phyloP scores from a whole-genome alignment of 768 basidiomycete species.

The Tylopilus sp. region DNA sequence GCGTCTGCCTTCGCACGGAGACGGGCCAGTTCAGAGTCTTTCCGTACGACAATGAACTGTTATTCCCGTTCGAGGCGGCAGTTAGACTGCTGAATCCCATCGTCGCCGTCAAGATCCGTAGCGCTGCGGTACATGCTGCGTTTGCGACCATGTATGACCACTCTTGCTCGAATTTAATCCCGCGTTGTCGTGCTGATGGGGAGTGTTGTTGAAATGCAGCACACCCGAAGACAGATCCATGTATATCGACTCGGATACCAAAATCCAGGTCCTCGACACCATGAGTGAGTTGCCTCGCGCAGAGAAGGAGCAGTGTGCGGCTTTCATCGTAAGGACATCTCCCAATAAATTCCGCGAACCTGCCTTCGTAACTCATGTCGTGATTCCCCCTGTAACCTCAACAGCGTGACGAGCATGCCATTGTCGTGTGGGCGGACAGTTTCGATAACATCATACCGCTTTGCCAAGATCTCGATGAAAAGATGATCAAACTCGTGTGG shows the following conservation, averaged over 20 bases:
- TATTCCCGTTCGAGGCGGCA: conserved; percentile 78
- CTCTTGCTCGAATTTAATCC: background rate
- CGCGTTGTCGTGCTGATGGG: background rate
- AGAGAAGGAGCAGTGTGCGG: conserved; percentile 89
- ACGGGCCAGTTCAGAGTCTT: conserved; percentile 72
- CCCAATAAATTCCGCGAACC: background rate
- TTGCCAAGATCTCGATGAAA: conserved; percentile 67
- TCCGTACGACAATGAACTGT: conserved; percentile 73
- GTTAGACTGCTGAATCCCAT: conserved; percentile 73
- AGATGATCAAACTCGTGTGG: conserved; percentile 83
- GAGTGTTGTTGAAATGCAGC: conserved; percentile 32
- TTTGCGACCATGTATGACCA: conserved; percentile 58
- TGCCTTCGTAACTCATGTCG: background rate
- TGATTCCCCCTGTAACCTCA: background rate
- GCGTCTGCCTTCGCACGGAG: conserved; percentile 71
- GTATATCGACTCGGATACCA: conserved; percentile 73
- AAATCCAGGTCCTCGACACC: conserved; percentile 80
- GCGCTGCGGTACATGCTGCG: conserved; percentile 78
- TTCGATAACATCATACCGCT: conserved; percentile 75
- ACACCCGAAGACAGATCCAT: conserved; percentile 52
- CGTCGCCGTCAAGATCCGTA: conserved; percentile 77
- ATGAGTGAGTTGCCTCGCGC: conserved; percentile 67
- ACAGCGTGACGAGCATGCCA: conserved; percentile 76
- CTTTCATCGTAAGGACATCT: conserved; percentile 65
- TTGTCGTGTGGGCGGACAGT: conserved; percentile 82